Conservation (phyloP, 2,329 filamentous ascomycete species). For the Aspergillus awamori region DNA sequence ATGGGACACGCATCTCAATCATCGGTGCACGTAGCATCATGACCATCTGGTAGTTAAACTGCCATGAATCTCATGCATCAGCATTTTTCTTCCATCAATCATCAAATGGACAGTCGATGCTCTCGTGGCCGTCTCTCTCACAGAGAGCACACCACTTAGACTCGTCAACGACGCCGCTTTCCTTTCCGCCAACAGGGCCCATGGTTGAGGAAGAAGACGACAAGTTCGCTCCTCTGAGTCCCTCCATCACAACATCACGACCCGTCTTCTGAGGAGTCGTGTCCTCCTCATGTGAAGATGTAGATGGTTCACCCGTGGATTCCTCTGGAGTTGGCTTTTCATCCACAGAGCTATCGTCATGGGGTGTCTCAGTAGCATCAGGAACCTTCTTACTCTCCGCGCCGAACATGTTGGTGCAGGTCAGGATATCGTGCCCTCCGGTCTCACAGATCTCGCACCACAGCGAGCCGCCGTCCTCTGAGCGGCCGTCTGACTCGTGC, state of each 20-base stretch:
- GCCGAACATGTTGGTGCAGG: conserved; percentile 87
- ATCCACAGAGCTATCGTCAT: conserved; percentile 17
- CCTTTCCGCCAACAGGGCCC: conserved; percentile 74
- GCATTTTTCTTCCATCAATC: conserved; percentile 52
- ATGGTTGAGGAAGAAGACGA: conserved; percentile 38
- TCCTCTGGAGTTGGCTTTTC: conserved; percentile 23
- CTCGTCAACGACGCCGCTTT: conserved; percentile 75
- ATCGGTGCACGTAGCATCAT: neutral
- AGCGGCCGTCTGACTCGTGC: conserved; percentile 54
- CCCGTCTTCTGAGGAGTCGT: conserved; percentile 42
- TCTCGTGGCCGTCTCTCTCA: conserved; percentile 94
- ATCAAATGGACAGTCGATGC: conserved; percentile 91
- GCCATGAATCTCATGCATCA: neutral
- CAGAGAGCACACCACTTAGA: conserved; percentile 97
- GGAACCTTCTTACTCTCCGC: conserved; percentile 28
- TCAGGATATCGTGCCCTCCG: conserved; percentile 87
- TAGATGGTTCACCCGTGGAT: conserved; percentile 18
- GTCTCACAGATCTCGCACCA: conserved; percentile 98
- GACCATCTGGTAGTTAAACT: neutral
- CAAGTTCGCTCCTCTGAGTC: conserved; percentile 46
- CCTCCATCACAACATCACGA: conserved; percentile 46
- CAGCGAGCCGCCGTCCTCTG: conserved; percentile 72
- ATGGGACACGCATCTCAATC: neutral
- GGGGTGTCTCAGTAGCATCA: conserved; percentile 17
- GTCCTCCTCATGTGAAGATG: conserved; percentile 18